Conservation (phyloP, 257 asterid genomes). For the Solanum chilense region DNA sequence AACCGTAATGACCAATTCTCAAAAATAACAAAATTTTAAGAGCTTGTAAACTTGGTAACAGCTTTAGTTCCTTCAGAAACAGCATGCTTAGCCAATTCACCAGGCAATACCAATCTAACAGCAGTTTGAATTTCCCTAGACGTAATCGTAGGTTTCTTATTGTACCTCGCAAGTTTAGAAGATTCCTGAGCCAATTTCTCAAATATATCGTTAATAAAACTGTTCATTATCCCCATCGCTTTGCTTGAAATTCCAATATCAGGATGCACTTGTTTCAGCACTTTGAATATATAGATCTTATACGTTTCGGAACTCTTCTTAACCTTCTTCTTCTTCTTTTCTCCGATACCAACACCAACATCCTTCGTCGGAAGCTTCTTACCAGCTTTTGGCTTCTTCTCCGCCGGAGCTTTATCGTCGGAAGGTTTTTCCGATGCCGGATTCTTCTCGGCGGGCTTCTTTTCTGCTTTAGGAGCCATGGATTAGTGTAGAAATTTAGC, state of each 20-base stretch:
- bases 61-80: constrained; percentile 1
- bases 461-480: not conserved
- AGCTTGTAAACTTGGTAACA: not conserved
- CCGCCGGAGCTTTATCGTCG: not conserved
- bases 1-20: not conserved
- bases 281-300: constrained; percentile 1
- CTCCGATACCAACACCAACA: not conserved
- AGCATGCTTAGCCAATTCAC: constrained; percentile 2
- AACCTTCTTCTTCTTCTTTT: not conserved
- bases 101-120: not conserved
- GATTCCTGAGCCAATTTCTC: constrained; percentile 1
- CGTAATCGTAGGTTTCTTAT: not conserved
- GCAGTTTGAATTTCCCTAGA: constrained; percentile 1
- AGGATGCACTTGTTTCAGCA: not conserved
- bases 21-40: not conserved
- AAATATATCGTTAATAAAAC: not conserved
- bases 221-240: constrained; percentile 1
- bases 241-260: not conserved
- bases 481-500: not conserved
- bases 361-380: not conserved
- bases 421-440: not conserved
- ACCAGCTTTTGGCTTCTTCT: not conserved
- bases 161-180: not conserved
- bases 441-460: not conserved
- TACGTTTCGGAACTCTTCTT: constrained; percentile 2